Percentiles rank a stretch among this genome's conserved stretches.
Conservation (phyloP, 2,329 filamentous ascomycete species). For the Ophiosphaerella korrae region DNA sequence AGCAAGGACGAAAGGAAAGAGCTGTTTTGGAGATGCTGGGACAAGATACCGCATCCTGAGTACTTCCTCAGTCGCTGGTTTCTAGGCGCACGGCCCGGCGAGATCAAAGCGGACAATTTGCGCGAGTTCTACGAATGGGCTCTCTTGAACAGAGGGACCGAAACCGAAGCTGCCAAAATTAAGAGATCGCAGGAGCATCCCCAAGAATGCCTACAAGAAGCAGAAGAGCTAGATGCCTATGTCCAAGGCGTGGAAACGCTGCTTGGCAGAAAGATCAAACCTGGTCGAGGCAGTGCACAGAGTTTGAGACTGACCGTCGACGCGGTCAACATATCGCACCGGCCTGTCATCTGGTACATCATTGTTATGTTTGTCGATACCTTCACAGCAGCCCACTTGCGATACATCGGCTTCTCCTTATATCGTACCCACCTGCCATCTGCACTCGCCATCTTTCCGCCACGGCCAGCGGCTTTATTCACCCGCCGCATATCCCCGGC, state of each 20-base stretch:
- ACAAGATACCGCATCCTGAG: constrained; percentile 60
- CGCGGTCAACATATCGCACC: constrained; percentile 63
- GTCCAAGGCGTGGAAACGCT: constrained; percentile 58
- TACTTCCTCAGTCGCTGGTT: constrained; percentile 70
- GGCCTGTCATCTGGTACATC: constrained; percentile 68
- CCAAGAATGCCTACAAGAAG: constrained; percentile 35
- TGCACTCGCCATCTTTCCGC: constrained; percentile 62
- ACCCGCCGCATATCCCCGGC: constrained; percentile 56
- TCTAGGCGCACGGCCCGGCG: constrained; percentile 60
- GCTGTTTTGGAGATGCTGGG: constrained; percentile 63
- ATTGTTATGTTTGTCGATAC: constrained; percentile 60
- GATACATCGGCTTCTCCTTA: constrained; percentile 58
- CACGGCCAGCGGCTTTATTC: constrained; percentile 59
- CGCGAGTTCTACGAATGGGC: constrained; percentile 71
- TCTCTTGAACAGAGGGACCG: constrained; percentile 62
- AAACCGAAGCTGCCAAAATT: constrained; percentile 31
- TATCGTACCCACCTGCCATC: constrained; percentile 52
- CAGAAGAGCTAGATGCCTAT: constrained; percentile 62
- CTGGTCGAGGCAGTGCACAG: constrained; percentile 62
- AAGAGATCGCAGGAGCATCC: constrained; percentile 17
- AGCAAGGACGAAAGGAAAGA: constrained; percentile 56
- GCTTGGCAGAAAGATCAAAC: constrained; percentile 57
- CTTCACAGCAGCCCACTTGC: constrained; percentile 49
- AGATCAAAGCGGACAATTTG: constrained; percentile 70
- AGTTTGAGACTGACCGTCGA: constrained; percentile 71